These are phyloP conservation scores for Toxoplasma gondii DNA, from an alignment of 169 alveolate genomes.

Conservation along the genomic window DNA sequence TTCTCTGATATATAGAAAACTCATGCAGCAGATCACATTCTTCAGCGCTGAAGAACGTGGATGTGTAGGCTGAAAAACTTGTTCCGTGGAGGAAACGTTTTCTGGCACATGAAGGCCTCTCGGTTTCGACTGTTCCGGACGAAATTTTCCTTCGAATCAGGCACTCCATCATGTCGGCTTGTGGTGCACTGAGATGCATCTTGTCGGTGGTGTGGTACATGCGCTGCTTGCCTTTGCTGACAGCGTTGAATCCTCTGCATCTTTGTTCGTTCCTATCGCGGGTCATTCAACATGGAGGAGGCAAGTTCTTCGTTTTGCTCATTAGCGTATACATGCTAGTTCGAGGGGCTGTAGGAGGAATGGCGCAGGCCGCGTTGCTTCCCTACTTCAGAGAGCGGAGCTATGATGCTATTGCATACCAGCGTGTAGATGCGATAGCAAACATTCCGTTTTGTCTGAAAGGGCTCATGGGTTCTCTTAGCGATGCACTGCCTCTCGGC, in stretches of 20 bases:
- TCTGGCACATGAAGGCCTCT: no score
- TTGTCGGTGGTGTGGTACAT: no score
- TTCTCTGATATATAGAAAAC: no score
- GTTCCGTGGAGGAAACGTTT: no score
- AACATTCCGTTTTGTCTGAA: conserved; percentile 51
- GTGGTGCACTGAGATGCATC: no score
- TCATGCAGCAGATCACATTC: no score
- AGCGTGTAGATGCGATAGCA: conserved; percentile 44
- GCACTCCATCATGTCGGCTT: no score
- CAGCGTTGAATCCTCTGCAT: not conserved
- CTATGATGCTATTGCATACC: conserved; percentile 52
- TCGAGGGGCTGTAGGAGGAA: not conserved
- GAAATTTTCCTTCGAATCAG: no score
- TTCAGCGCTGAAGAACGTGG: no score
- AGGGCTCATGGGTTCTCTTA: conserved; percentile 42
- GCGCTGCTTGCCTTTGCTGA: no score
- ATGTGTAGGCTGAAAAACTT: no score
- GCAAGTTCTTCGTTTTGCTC: not conserved
- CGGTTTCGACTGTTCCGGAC: no score
- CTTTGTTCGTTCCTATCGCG: not conserved
- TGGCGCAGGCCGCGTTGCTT: conserved; percentile 48
- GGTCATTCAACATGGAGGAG: not conserved
- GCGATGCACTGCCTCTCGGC: conserved; percentile 32
- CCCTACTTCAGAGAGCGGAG: conserved; percentile 45
- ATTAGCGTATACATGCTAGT: not conserved